Evolutionary conservation across 257 asterid species (phyloP), one percentile per base, ranked within the genome.

Genomic region (Galeopsis tetrahit): DNA sequence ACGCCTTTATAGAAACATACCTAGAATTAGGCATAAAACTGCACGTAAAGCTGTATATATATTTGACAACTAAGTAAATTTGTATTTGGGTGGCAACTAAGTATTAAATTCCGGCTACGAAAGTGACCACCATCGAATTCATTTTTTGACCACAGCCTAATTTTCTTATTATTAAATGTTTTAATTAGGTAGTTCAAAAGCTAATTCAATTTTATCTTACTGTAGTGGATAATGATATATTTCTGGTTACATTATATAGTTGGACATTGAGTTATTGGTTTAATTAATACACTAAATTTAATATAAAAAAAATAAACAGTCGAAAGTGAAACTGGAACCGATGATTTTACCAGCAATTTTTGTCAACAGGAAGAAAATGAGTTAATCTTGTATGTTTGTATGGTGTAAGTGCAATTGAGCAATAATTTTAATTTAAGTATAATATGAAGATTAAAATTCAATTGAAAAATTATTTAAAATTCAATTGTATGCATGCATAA

Each of bases 11-110:
- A 36, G 58, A 73, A 52, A 49, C 69, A 71, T 62, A 60, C 15
- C 63, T 61, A 71, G 76, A 71, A 66, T 71, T 71, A 61, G 71
- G 65, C 65, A 63, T 28, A 49, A 63, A 59, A 39, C 28, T 21
- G 52, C 49, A 69, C 13, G 35, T 42, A 6, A 33, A 58, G 21
- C 11, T 13, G n/a, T 13, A 34, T 44, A 36, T 13, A 34, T 44
- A 36, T 28, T 70, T n/a, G 11, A 49, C 33, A 10, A 21, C 28
- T 21, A 21, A 17, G 14, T 46, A 5, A 48, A 61, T 43, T n/a
- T 14, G 58, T 9, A 31, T 7, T 42, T 28, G 36, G 46, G 52
- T 42, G 51, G 14, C 34, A 44, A 53, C 73, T 38, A 10, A 11
- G 43, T 33, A n/a, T 71, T 5, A 43, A 34, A 60, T 61, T 60